phyloP scores from a whole-genome alignment of 176 grass and related monocot genomes.

The Phoenix dactylifera region DNA sequence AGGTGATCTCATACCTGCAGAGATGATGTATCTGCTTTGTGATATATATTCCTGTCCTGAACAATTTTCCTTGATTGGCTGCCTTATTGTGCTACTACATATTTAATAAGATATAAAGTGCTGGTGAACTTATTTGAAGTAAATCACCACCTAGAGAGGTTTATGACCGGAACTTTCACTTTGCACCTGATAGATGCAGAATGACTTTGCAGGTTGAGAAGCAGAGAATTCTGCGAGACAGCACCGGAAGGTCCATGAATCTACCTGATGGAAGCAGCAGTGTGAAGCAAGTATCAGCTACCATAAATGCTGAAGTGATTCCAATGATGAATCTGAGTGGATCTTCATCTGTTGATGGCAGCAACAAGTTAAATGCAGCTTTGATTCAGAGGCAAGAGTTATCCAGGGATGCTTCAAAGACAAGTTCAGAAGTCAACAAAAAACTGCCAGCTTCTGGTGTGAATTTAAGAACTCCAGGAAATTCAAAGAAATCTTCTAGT shows the following conservation, averaged over 20 bases:
- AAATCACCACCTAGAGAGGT: too few species aligned
- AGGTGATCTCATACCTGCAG: too few species aligned
- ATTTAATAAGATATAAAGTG: too few species aligned
- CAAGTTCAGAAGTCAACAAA: constrained; percentile 7
- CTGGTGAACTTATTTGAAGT: too few species aligned
- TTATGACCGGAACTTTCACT: too few species aligned
- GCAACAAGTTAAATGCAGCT: constrained; percentile 23
- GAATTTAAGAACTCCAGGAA: constrained; percentile 22
- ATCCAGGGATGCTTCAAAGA: neutral
- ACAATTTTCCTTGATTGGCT: too few species aligned
- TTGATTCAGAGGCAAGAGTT: constrained; percentile 19
- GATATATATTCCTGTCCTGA: too few species aligned
- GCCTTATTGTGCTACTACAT: too few species aligned
- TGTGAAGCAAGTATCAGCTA: constrained; percentile 17
- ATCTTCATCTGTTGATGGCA: constrained; percentile 23
- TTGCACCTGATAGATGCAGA: neutral
- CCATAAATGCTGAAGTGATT: constrained; percentile 25
- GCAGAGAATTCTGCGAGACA: constrained; percentile 68
- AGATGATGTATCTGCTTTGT: too few species aligned
- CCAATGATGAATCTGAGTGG: constrained; percentile 5
- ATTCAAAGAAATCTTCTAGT: constrained; percentile 41
- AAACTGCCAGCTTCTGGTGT: constrained; percentile 6
- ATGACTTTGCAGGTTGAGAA: constrained; percentile 62
- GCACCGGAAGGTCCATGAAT: constrained; percentile 35
- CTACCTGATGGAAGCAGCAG: constrained; percentile 17